Base-by-base conservation (phyloP, 352 stramenopile species). In the Phytophthora sansomeana region DNA sequence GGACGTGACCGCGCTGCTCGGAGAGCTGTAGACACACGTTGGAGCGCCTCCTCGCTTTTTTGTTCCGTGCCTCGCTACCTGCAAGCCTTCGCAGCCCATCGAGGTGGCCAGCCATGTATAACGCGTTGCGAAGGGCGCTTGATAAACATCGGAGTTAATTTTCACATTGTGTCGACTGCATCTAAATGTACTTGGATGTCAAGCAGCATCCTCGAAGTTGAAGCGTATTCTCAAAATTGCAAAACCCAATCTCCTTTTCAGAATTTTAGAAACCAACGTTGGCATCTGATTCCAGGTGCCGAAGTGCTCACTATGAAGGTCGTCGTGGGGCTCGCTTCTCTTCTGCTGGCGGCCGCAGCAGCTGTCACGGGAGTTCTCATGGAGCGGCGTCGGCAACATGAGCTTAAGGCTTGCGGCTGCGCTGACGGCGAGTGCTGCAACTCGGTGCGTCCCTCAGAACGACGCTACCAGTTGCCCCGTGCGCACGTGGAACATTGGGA, bases 341-440 rank as follows among this genome's bases (percentile, higher is more conserved):
- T 81, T 46, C 39, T 76, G 17, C 51, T 80, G 11, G 50, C 63
- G 42, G 47, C 53, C 9, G 35, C 49, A 9, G 66, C 63, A 13
- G 60, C 75, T 2, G 66, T 64, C 5, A 28, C 74, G 5, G 69
- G 59, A 5, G 43, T 75, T 41, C n/a, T 77, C 24, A 35, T 77
- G 10, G 72, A 87, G 54, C 75, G 67, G 10, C 70, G 41, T 29
- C 67, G 67, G 4, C 69, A 74, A 33, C 67, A 58, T 5, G 66
- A 65, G 16, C 63, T 63, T 30, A 76, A 72, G 60, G 51, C 61
- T 21, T 92, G 84, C 61, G 80, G 79, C 48, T 92, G 84, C 52
- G 72, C 55, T 3, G 84, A 92, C 54, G 84, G 84, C 35, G 79
- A 93, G 69, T 93, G 85, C 75, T 93, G 85, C 72, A 93, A 91